phyloP scores from a whole-genome alignment of 805 yeast species.

The Metschnikowia corniflorae region DNA sequence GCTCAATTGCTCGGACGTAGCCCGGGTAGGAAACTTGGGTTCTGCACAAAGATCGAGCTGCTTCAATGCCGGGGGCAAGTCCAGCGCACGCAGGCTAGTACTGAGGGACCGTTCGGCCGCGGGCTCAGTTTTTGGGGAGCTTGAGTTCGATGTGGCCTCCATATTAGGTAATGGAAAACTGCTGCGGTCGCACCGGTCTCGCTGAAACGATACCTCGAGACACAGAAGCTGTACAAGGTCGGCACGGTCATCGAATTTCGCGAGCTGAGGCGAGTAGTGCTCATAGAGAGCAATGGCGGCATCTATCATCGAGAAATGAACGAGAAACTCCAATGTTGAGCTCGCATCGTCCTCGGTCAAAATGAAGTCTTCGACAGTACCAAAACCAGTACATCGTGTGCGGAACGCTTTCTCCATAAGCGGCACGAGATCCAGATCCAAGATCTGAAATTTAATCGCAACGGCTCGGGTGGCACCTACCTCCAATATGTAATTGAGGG shows the following conservation, averaged over 20 bases:
- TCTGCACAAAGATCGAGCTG: neutral
- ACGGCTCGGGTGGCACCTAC: slow-evolving; percentile 37
- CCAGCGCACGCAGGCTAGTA: slow-evolving; percentile 7
- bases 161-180: neutral
- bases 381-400: slow-evolving; percentile 35
- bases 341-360: slow-evolving; percentile 10
- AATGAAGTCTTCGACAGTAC: slow-evolving; percentile 38
- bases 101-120: neutral
- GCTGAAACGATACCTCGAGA: slow-evolving; percentile 23
- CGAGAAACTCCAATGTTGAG: slow-evolving; percentile 15
- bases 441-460: slow-evolving; percentile 14
- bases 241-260: slow-evolving; percentile 16
- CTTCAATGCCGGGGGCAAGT: slow-evolving; percentile 6
- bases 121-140: neutral
- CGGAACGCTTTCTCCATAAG: slow-evolving; percentile 22
- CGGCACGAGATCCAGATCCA: slow-evolving; percentile 12
- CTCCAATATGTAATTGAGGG: slow-evolving; percentile 39
- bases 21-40: slow-evolving; percentile 2
- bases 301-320: slow-evolving; percentile 45
- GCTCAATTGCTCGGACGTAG: slow-evolving; percentile 8
- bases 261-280: slow-evolving; percentile 23
- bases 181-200: slow-evolving; percentile 37
- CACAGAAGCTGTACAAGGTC: slow-evolving; percentile 16
- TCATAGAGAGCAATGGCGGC: slow-evolving; percentile 45
- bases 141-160: neutral